A percentile compares a stretch with the other conserved stretches of the same genome.
phyloP scores from a whole-genome alignment of 306 rosid genomes.

The Fragaria vesca region DNA sequence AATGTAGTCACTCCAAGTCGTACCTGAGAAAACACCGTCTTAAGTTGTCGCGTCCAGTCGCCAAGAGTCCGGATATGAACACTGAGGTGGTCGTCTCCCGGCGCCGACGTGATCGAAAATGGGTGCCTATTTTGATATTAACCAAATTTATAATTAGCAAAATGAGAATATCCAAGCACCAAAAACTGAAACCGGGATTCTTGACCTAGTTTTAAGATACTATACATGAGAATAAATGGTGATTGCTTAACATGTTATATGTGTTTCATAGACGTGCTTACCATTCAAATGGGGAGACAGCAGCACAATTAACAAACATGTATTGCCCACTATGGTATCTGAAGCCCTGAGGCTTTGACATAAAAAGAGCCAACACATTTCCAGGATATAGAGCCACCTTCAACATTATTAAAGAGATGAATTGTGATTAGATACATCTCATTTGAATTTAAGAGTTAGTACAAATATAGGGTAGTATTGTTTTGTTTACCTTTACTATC shows the following conservation, averaged over 20 bases:
- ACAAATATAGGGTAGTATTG: not conserved
- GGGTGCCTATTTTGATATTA: slow-evolving; percentile 48
- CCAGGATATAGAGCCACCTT: slow-evolving; percentile 72
- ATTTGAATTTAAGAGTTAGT: not conserved
- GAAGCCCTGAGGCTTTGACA: slow-evolving; percentile 70
- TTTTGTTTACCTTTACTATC: slow-evolving; percentile 10
- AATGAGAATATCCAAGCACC: not conserved
- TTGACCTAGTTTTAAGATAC: not conserved
- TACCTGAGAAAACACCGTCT: slow-evolving; percentile 54
- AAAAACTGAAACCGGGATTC: not conserved
- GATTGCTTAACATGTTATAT: not conserved
- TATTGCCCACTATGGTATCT: slow-evolving; percentile 61
- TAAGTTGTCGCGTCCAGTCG: slow-evolving; percentile 62
- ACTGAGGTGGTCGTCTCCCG: slow-evolving; percentile 57
- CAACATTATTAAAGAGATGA: not conserved
- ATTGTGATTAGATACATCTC: no score
- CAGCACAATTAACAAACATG: slow-evolving; percentile 33
- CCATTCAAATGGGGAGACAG: slow-evolving; percentile 29
- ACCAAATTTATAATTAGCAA: slow-evolving; percentile 1
- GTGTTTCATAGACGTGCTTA: not conserved
- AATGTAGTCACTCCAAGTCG: not conserved
- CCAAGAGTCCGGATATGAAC: slow-evolving; percentile 65
- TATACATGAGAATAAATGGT: not conserved
- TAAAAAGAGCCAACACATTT: slow-evolving; percentile 53
- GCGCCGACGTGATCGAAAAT: slow-evolving; percentile 70